Base-by-base conservation (phyloP, 805 yeast genomes). In the Candida odintsovae region DNA sequence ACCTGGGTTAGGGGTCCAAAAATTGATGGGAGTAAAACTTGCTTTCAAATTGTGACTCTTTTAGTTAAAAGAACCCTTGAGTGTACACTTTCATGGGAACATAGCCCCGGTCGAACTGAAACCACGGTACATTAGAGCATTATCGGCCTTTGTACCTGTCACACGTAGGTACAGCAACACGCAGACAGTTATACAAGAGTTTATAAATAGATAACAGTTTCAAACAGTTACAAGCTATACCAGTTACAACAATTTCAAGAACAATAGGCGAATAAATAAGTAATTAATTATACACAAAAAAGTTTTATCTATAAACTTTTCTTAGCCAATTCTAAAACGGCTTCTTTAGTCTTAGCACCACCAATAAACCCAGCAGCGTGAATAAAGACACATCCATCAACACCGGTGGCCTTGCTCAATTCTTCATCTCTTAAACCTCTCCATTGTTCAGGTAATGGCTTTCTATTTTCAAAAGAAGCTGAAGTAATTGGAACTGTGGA, bases 351-450 rank as follows among this genome's bases (percentile, higher is more conserved):
- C 60, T 81, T 74, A 47, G 92, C 88, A 45, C 99, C 99, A 40
- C 99, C 99, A 59, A 94, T 94, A 68, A 94, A 94, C 0, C 99
- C 98, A 38, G 96, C 87, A 39, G 98, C 97, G 58, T 94, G 99
- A 48, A 94, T 81, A 62, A 94, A 94, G 19, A 90, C 80, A 63
- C 97, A 87, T 9, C 87, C 96, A 28, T 78, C 81, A 46, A 94
- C 78, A n/a, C 95, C 97, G 31, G 89, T 72, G 54, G 76, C 69
- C 53, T 80, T 71, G 54, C 86, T 78, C 55, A 94, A 75, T 36
- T 73, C 86, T 26, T 86, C 92, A 63, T 94, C 99, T 63, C 99
- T 81, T 41, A 90, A 70, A n/a, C 99, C 99, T 71, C 99, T 80
- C 89, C 96, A 86, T 18, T 80, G 76, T 65, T 86, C 94, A 13